Evolutionary conservation across 2,329 filamentous ascomycete species (phyloP), one percentile per base, ranked within the genome.

Genomic region (Hirsutella rhossiliensis): DNA sequence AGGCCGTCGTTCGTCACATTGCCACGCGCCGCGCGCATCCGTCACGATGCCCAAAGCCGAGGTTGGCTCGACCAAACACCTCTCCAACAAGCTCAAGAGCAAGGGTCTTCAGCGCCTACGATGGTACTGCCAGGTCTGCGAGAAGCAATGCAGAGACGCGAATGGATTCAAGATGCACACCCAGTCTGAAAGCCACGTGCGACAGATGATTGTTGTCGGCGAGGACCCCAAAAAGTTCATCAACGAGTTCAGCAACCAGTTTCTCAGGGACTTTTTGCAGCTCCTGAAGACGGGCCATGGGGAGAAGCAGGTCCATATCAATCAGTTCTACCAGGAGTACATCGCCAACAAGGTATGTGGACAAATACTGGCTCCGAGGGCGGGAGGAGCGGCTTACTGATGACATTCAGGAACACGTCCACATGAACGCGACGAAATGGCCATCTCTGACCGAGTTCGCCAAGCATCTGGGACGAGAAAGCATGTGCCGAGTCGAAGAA

Each of bases 391-490:
- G 23, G 23, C 23, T 23, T 23, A 28, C 43, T 48, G 12, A 49
- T 29, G 17, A 11, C 6, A 6, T 11, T 4, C 13, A 54, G 62
- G 75, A 87, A 56, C 90, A 97, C 59, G 70, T 92, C 9, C 92
- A 97, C 60, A 88, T 97, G 84, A 96, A 96, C 62, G 73, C 87
- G 8, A 97, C 92, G 0, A 82, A 83, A 56, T 97, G 88, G 88
- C 77, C 82, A 4, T 86, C 78, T 43, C 66, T 98, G 53, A 90
- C 88, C 3, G 88, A 97, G 54, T 94, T 95, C 58, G 87, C 85
- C 13, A 94, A 95, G 58, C 69, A 86, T 56, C 67, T 98, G 1
- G 89, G 90, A 0, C 69, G 84, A 19, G 88, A 97, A 61, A 86
- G 90, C 0, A 80, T 96, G 39, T 94, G 87, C 55, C 73, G 86